A percentile compares a stretch with the other conserved stretches of the same genome.
Conservation (phyloP, 139 green algal species). For the Parachlorella kessleri region DNA sequence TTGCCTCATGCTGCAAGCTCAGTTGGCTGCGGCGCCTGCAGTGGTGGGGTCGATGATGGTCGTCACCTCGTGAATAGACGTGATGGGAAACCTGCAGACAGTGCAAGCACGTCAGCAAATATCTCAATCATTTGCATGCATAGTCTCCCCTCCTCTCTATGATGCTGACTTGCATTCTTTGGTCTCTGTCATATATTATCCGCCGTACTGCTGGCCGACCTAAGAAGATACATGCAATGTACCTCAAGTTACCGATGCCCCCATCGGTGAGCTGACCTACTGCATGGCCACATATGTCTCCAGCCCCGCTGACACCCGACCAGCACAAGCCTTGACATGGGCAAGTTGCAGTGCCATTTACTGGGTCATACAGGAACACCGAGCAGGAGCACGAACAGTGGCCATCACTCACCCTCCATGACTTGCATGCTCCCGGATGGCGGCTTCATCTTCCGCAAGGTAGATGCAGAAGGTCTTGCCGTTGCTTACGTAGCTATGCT, state of each 20-base stretch:
- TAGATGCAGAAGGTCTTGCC: constrained; percentile 20
- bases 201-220: background rate
- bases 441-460: background rate
- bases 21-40: too few species aligned
- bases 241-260: background rate
- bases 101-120: background rate
- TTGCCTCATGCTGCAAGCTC: too few species aligned
- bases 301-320: background rate
- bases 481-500: constrained; percentile 4
- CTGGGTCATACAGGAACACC: too few species aligned
- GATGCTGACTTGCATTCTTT: too few species aligned
- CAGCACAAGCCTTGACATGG: background rate
- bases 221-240: background rate
- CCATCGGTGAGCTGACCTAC: background rate
- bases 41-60: constrained; percentile 14
- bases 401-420: background rate
- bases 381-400: background rate
- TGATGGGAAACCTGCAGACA: constrained; percentile 2
- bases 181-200: background rate
- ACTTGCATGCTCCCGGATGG: constrained; percentile 9
- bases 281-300: background rate
- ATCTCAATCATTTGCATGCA: too few species aligned
- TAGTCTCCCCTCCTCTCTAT: too few species aligned
- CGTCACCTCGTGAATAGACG: constrained; percentile 9
- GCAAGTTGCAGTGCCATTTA: background rate